phyloP scores from a whole-genome alignment of 2,329 filamentous ascomycete species.

The Volutella citrinella region DNA sequence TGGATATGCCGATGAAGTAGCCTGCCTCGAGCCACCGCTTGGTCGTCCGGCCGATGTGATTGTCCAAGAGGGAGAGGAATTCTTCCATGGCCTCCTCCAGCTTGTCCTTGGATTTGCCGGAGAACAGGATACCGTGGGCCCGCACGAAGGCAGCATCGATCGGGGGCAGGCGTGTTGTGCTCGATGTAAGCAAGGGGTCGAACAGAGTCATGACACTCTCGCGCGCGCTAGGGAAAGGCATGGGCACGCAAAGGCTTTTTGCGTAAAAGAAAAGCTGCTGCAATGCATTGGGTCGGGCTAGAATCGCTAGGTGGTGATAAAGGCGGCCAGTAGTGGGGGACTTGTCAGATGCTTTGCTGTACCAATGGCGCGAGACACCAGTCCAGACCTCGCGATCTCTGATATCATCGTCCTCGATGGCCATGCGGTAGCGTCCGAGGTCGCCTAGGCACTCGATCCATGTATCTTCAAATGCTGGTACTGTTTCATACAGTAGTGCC shows the following conservation, averaged over 20 bases:
- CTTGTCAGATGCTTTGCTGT: constrained; percentile 74
- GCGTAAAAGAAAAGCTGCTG: constrained; percentile 72
- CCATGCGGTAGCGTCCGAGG: constrained; percentile 80
- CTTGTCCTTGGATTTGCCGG: constrained; percentile 42
- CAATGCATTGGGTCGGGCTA: constrained; percentile 66
- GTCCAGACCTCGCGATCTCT: constrained; percentile 79
- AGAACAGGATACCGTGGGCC: constrained; percentile 63
- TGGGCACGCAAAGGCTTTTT: constrained; percentile 66
- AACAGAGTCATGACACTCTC: constrained; percentile 71
- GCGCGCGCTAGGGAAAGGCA: constrained; percentile 64
- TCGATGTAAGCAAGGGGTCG: constrained; percentile 49
- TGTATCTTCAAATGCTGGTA: constrained; percentile 77
- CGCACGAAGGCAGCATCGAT: constrained; percentile 62
- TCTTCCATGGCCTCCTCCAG: constrained; percentile 43
- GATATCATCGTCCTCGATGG: constrained; percentile 80
- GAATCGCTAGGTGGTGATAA: constrained; percentile 83
- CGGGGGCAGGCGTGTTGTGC: constrained; percentile 28
- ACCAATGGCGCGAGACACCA: constrained; percentile 78
- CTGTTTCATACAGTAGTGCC: constrained; percentile 80
- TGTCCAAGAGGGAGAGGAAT: constrained; percentile 54
- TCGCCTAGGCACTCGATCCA: constrained; percentile 96
- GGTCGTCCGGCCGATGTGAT: constrained; percentile 50
- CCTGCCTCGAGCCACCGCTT: constrained; percentile 52
- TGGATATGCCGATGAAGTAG: constrained; percentile 33
- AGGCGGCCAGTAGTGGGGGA: constrained; percentile 73